Conservation (phyloP, 192 early-diverging fungal genomes). For the Tieghemiomyces parasiticus region DNA sequence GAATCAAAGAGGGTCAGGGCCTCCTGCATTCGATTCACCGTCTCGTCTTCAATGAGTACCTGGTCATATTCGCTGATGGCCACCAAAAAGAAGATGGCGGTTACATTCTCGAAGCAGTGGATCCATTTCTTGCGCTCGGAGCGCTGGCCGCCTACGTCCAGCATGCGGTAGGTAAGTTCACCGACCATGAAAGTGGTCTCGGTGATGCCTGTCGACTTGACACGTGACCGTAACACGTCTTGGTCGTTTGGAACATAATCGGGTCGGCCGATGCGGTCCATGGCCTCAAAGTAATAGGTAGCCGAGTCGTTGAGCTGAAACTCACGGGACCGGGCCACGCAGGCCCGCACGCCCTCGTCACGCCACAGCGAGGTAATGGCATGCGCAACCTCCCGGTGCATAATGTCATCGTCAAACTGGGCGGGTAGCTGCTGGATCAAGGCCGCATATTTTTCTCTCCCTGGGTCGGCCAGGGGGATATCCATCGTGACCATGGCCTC, state of each 20-base stretch:
- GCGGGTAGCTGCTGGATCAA: constrained; percentile 67
- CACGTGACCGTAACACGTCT: constrained; percentile 90
- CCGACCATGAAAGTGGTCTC: constrained; percentile 87
- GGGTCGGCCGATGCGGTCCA: constrained; percentile 66
- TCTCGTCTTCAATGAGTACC: constrained; percentile 88
- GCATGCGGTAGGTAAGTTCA: constrained; percentile 88
- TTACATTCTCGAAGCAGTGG: constrained; percentile 96
- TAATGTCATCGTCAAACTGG: constrained; percentile 77
- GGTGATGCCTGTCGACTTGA: constrained; percentile 95
- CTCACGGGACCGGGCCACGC: constrained; percentile 69
- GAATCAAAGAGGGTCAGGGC: constrained; percentile 93
- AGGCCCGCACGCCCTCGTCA: constrained; percentile 69
- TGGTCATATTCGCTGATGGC: constrained; percentile 96
- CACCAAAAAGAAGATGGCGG: constrained; percentile 88
- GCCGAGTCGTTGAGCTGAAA: constrained; percentile 97
- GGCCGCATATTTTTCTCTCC: constrained; percentile 50
- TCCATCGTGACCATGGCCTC: constrained; percentile 87
- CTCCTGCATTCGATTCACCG: constrained; percentile 92
- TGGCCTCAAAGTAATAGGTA: constrained; percentile 92
- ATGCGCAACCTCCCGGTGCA: constrained; percentile 61
- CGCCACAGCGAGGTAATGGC: constrained; percentile 75
- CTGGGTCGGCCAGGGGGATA: constrained; percentile 48
- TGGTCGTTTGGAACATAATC: constrained; percentile 86
- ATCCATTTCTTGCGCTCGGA: constrained; percentile 99
- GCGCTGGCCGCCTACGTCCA: constrained; percentile 96